Conservation (phyloP, 176 grass and related monocot genomes). For the Phragmites australis region DNA sequence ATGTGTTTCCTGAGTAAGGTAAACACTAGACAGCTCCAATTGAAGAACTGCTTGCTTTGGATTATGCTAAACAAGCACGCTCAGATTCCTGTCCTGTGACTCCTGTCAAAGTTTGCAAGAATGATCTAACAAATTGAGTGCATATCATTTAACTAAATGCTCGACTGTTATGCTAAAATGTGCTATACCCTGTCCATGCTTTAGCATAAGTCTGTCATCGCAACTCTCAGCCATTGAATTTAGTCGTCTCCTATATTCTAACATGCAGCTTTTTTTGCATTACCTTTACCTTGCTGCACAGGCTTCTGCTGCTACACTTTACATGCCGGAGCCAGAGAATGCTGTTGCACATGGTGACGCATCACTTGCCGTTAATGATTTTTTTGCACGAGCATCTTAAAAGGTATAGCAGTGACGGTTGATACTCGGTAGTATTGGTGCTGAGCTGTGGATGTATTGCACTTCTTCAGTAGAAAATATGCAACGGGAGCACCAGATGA, state of each 20-base stretch:
- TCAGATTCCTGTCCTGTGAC: neutral
- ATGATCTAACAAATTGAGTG: neutral
- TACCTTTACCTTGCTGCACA: conserved; percentile 36
- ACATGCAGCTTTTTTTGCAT: neutral
- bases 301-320: conserved; percentile 68
- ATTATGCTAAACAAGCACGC: neutral
- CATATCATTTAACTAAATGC: too few species aligned
- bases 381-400: conserved; percentile 58
- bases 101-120: neutral
- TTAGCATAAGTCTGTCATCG: too few species aligned
- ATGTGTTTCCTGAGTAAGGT: neutral
- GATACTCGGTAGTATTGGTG: neutral
- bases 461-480: conserved; percentile 1
- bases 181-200: neutral
- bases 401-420: neutral
- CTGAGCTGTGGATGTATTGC: neutral
- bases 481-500: conserved; percentile 23
- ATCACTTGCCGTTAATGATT: conserved; percentile 83
- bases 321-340: conserved; percentile 94
- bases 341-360: conserved; percentile 93
- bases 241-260: conserved; percentile 13
- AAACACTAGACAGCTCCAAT: neutral
- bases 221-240: neutral
- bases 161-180: conserved; percentile 3
- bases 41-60: neutral